Base-by-base conservation (phyloP, 2,329 filamentous ascomycete species). In the Trichoderma brevicompactum region DNA sequence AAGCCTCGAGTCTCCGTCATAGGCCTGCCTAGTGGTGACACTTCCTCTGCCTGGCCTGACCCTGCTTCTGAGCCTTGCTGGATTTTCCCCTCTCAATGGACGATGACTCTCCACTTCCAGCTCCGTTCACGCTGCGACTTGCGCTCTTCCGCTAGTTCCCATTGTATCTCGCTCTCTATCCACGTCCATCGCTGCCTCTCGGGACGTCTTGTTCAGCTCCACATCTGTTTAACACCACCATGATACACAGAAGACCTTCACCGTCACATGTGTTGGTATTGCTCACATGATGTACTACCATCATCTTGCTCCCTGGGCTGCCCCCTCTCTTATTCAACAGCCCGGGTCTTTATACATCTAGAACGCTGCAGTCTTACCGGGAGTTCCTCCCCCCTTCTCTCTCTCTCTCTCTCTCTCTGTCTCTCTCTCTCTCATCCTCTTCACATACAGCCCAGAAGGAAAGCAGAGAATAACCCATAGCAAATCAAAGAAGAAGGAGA, bases 221-320 rank as follows among this genome's bases (percentile, higher is more conserved):
- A 62, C 58, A 62, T 53, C 58, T 52, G 48, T 52, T 62, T 62
- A 62, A 62, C 58, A 62, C 23, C 38, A 43, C 19, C 58, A 19
- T 53, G 58, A 53, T 62, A 62, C 58, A 62, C 48, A 62, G 23
- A 52, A 44, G 48, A 44, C 46, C 23, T 62, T 62, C n/a, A n/a
- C 40, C 58, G 48, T 62, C 48, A 62, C 58, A 62, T 62, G 58
- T 62, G 58, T 62, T 53, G 46, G 38, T 34, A 53, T 36, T 7
- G 38, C 48, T 43, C 58, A 62, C 58, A 62, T 62, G 58, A 62
- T 62, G 58, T 52, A 32, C 48, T 41, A 53, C 58, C 48, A 44
- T 43, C 46, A 17, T 43, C 5, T 61, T 62, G 44, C 28, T 44
- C 58, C 48, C 10, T 8, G 48, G 40, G 48, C 23, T 5, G 8